Conservation (phyloP, 1,139 yeast genomes). For the Kodamaea derodonti region DNA sequence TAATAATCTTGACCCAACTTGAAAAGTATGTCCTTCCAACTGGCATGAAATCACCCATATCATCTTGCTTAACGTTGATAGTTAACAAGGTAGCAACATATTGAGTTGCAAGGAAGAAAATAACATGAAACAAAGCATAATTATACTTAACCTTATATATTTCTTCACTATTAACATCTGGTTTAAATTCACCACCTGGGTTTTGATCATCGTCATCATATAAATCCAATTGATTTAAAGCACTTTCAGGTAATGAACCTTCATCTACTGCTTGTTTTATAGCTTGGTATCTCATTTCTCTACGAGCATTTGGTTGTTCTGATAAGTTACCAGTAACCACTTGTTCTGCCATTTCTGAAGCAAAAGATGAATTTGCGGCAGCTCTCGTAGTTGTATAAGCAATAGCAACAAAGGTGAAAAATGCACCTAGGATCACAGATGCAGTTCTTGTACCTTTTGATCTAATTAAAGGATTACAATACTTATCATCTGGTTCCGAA, state of each 20-base stretch:
- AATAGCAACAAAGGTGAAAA: conserved; percentile 90
- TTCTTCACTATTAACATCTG: conserved; percentile 46
- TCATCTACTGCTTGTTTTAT: conserved; percentile 90
- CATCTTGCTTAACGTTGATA: conserved; percentile 82
- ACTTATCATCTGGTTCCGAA: conserved; percentile 90
- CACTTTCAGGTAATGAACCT: conserved; percentile 92
- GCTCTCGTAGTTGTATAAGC: conserved; percentile 98
- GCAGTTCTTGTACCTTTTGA: conserved; percentile 89
- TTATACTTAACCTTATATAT: conserved; percentile 71
- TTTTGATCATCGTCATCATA: conserved; percentile 46
- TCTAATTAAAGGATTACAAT: conserved; percentile 87
- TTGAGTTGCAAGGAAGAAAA: conserved; percentile 93
- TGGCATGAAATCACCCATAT: conserved; percentile 86
- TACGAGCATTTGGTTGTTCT: conserved; percentile 57
- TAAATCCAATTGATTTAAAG: conserved; percentile 67
- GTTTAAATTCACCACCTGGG: conserved; percentile 29
- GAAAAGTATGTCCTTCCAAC: conserved; percentile 96
- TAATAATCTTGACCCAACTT: conserved; percentile 88
- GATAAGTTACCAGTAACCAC: conserved; percentile 24
- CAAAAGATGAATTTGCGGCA: conserved; percentile 72
- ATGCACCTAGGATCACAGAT: conserved; percentile 83
- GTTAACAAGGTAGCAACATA: conserved; percentile 94
- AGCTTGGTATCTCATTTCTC: conserved; percentile 83
- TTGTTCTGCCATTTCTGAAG: conserved; percentile 16
- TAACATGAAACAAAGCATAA: conserved; percentile 82